Base-by-base conservation (phyloP, 1,139 yeast species). In the Diutina neorugosa region DNA sequence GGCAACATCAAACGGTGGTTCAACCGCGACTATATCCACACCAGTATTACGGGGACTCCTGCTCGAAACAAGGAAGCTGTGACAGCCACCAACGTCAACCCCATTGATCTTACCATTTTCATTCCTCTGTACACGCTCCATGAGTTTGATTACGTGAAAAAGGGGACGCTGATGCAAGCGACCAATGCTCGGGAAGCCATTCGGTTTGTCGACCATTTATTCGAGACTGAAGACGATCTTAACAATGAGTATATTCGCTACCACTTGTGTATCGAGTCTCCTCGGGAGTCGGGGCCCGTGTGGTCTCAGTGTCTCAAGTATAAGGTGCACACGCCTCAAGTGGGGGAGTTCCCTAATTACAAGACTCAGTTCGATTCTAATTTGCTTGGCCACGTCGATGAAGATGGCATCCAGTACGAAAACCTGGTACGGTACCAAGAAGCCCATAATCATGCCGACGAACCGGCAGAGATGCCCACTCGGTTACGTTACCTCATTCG, bases 1-100 rank as follows among this genome's bases (percentile, higher is more conserved):
- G 84, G 83, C 1, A 78, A 78, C 58, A 70, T 81, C 61, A 79
- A 79, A 61, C 65, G 78, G 56, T 81, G 86, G 86, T 70, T 75
- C 54, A 71, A 74, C 53, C 59, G 67, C n/a, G 72, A 66, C 52
- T 59, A 68, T 63, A 58, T 77, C 60, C 58, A 65, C 19, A 49
- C 66, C 42, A 65, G 64, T 53, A 42, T 34, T 31, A 3, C 31
- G 9, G 16, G 3, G 5, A 3, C 23, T 20, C 7, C 23, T 8
- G 2, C 46, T 41, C 20, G 20, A 19, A n/a, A 7, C 20, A 41
- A n/a, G 4, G 18, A 4, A 4, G 20, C 3, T 18, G 20, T 20
- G 8, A 2, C 23, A 2, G 8, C 51, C 34, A 49, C 52, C 18
- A 16, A 41, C 5, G 27, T 40, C 19, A 56, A 53, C 4, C 52